A percentile compares a stretch with the other conserved stretches of the same genome.
Evolutionary conservation across 2,329 filamentous ascomycete species (phyloP).

Genomic region (Thielaviopsis euricoi): DNA sequence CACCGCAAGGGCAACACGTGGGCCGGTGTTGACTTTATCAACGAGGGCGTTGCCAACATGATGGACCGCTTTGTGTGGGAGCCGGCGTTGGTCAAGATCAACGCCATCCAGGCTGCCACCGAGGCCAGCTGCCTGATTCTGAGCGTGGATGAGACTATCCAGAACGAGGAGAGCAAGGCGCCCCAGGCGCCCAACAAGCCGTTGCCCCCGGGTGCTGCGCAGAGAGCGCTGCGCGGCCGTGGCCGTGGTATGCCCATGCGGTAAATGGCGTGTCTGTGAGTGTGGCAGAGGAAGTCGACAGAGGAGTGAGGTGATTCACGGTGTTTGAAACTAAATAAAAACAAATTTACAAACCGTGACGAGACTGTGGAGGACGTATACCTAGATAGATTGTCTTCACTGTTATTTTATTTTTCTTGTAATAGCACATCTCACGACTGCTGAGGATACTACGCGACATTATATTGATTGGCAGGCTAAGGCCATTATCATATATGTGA

Average conservation of each 20-base stretch:
- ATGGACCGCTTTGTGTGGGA: constrained; percentile 96
- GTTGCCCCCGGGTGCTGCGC: constrained; percentile 66
- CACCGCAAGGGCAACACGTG: constrained; percentile 85
- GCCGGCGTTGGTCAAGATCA: constrained; percentile 87
- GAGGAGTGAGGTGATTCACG: not conserved
- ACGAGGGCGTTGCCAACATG: constrained; percentile 88
- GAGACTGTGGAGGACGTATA: constrained; percentile 9
- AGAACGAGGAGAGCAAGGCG: constrained; percentile 81
- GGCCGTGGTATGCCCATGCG: constrained; percentile 82
- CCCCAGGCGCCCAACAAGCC: constrained; percentile 66
- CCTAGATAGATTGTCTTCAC: constrained; percentile 5
- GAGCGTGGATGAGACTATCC: constrained; percentile 95
- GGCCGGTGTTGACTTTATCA: constrained; percentile 89
- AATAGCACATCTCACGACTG: not conserved
- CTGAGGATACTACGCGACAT: not conserved
- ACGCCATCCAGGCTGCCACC: constrained; percentile 88
- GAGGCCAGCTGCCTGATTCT: constrained; percentile 92
- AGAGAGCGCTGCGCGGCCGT: constrained; percentile 68
- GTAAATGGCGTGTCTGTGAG: constrained; percentile 25
- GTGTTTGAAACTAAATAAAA: not conserved
- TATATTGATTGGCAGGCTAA: no score
- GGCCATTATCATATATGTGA: no score
- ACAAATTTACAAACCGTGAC: constrained; percentile 8
- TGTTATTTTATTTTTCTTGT: not conserved
- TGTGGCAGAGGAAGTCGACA: not conserved